phyloP scores from a whole-genome alignment of 768 basidiomycete genomes.

The Gyrodon lividus region DNA sequence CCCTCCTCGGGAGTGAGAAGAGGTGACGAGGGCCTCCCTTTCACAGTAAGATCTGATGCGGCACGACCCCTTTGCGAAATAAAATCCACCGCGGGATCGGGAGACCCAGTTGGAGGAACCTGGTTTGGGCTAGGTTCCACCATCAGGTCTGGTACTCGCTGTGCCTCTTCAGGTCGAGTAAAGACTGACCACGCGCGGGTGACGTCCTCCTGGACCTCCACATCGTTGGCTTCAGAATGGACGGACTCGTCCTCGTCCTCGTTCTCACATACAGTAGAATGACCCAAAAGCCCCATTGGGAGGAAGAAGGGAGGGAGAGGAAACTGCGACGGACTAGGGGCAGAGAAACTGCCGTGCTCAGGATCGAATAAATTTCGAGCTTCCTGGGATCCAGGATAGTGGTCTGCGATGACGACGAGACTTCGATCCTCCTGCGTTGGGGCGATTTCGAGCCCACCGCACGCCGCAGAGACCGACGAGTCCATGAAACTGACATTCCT shows the following conservation, averaged over 20 bases:
- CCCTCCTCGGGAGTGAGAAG: conserved; percentile 1
- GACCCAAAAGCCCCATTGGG: conserved; percentile 1
- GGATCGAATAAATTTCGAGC: not conserved
- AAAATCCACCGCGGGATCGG: not conserved
- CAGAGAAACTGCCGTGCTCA: not conserved
- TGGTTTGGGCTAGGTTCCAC: conserved; percentile 12
- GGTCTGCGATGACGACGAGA: not conserved
- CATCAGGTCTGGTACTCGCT: conserved; percentile 12
- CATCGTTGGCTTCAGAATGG: not conserved
- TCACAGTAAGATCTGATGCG: conserved; percentile 32
- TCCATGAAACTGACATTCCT: not conserved
- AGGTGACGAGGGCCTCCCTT: conserved; percentile 10
- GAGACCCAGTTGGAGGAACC: conserved; percentile 1
- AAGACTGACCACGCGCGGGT: not conserved
- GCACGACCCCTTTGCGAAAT: conserved; percentile 25
- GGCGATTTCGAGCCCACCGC: not conserved
- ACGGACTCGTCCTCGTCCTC: not conserved
- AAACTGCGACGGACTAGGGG: conserved; percentile 14
- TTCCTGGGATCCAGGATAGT: not conserved
- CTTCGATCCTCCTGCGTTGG: not conserved
- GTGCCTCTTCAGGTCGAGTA: conserved; percentile 1
- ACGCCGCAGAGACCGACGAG: not conserved
- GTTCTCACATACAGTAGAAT: conserved; percentile 1
- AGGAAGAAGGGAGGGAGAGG: conserved; percentile 18
- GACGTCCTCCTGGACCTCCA: not conserved